Evolutionary conservation across 208 protist genomes (phyloP), one percentile per base, ranked within the genome.

Genomic region (Leptomonas seymouri): DNA sequence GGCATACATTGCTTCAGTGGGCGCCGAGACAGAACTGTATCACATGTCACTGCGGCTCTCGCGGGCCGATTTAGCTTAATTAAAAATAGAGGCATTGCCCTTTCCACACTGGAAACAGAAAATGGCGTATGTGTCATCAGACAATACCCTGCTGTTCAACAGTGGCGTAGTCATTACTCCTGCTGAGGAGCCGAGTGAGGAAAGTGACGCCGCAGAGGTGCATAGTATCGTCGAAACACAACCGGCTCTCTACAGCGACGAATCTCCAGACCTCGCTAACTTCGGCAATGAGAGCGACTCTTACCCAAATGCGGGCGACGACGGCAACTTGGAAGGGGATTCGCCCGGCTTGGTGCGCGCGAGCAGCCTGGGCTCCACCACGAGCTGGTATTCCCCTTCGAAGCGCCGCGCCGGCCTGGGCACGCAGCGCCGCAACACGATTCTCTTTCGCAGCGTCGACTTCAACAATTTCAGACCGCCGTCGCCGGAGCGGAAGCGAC

Each of bases 381-480:
- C 21, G 11, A 71, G 66, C 45, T 71, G 66, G 66, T 71, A 71
- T 54, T 71, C 66, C 36, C 46, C 66, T 4, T 57, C 44, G 18
- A 71, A 71, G 36, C 55, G 66, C 16, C 66, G 66, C 21, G 45
- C 66, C 4, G 66, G 66, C 16, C 23, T 71, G 5, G 66, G 66
- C 8, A 25, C 66, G 5, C 57, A 56, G 54, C 66, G 66, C 25
- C 66, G 66, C 34, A 71, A 71, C 44, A n/a, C 57, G 4, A n/a
- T 62, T 46, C 57, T 62, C 23, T 62, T 46, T 34, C 57, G 57
- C 23, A 62, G 41, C 41, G 41, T 62, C 1, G 57, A 62, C 36
- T 30, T 62, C 25, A 50, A 9, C 2, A 48, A 49, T 23, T 27
- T 45, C 51, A 39, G 16, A 2, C 2, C 23, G 9, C 11, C 51